Percentiles rank a stretch among this genome's conserved stretches.
Conservation (phyloP, 805 yeast species). For the Zygosaccharomyces bailii region DNA sequence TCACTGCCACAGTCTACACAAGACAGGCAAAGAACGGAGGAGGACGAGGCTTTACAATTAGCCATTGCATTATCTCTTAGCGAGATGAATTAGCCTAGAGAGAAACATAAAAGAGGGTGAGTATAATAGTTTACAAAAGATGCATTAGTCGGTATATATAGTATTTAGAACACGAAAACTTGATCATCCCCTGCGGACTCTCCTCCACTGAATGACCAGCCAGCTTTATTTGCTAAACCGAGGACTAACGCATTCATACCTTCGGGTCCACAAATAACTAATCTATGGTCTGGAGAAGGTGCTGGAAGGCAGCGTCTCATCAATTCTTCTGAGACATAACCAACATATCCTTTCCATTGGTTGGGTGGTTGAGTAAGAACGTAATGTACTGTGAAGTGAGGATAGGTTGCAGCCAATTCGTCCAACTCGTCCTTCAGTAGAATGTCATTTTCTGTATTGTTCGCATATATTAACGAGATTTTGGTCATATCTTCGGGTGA, state of each 20-base stretch:
- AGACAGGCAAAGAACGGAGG: constrained; percentile 4
- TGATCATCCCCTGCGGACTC: constrained; percentile 49
- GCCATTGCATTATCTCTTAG: constrained; percentile 36
- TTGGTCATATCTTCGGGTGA: constrained; percentile 63
- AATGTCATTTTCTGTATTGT: constrained; percentile 74
- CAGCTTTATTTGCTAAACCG: constrained; percentile 52
- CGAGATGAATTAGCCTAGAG: constrained; percentile 20
- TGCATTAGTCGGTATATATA: constrained; percentile 4
- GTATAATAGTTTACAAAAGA: background rate
- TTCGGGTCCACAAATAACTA: constrained; percentile 73
- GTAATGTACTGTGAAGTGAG: constrained; percentile 59
- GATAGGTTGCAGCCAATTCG: constrained; percentile 60
- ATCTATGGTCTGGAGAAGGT: constrained; percentile 47
- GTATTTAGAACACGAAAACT: constrained; percentile 51
- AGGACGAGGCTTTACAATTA: constrained; percentile 33
- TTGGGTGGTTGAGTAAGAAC: constrained; percentile 49
- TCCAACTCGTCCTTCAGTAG: constrained; percentile 69
- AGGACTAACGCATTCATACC: constrained; percentile 57
- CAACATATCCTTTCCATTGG: constrained; percentile 56
- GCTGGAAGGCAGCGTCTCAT: constrained; percentile 51
- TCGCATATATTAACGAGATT: constrained; percentile 63
- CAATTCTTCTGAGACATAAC: constrained; percentile 58
- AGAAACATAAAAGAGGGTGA: background rate
- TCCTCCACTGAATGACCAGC: constrained; percentile 50
- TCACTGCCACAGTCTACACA: no score